These are phyloP conservation scores for Wakefieldia striispora DNA, from an alignment of 768 basidiomycete species.

Conservation along the genomic window DNA sequence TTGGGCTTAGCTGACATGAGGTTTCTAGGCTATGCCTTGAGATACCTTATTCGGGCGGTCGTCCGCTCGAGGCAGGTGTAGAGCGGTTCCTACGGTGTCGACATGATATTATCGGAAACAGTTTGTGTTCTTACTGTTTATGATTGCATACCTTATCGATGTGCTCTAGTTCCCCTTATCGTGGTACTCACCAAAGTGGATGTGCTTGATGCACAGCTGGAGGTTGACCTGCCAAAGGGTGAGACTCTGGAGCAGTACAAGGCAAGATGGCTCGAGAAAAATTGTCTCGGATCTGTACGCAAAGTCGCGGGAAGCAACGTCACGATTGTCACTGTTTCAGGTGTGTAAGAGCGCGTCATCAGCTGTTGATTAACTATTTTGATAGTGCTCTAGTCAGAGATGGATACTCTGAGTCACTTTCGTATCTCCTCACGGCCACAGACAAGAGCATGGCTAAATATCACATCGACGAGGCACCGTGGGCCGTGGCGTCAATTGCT, in stretches of 20 bases:
- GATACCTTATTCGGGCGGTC: conserved; percentile 11
- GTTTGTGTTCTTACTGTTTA: background rate
- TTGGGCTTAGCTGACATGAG: background rate
- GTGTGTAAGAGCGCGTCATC: background rate
- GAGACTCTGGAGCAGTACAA: background rate
- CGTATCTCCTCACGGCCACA: conserved; percentile 1
- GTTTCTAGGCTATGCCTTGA: conserved; percentile 15
- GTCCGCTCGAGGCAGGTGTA: conserved; percentile 13
- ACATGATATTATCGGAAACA: conserved; percentile 4
- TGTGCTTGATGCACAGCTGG: background rate
- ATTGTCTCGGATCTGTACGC: background rate
- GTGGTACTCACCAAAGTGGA: conserved; percentile 16
- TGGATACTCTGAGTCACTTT: conserved; percentile 4
- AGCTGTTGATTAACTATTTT: background rate
- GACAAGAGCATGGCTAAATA: conserved; percentile 3
- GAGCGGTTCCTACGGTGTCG: conserved; percentile 8
- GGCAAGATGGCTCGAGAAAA: background rate
- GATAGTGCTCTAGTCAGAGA: conserved; percentile 3
- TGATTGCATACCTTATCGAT: background rate
- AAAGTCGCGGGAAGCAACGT: background rate
- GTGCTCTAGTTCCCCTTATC: conserved; percentile 8
- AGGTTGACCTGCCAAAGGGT: background rate
- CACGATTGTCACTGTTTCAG: background rate
- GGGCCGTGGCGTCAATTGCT: conserved; percentile 12
- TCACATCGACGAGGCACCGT: conserved; percentile 9